Conservation (phyloP, 2,329 filamentous ascomycete genomes). For the Sphaerulina vaccinii region DNA sequence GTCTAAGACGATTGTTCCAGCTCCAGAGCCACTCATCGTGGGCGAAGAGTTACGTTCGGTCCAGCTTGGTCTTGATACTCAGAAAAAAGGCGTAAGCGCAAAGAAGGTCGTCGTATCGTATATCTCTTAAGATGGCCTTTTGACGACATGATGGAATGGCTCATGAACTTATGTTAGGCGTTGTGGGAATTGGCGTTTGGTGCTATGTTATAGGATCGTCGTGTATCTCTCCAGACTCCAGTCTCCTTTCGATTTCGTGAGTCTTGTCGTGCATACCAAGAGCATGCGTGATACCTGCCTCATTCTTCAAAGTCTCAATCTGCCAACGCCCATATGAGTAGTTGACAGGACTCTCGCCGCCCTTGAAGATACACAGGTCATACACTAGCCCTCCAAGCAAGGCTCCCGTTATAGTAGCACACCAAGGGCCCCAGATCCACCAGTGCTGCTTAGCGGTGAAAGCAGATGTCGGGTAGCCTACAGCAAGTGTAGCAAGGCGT, state of each 20-base stretch:
- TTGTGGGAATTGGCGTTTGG: neutral
- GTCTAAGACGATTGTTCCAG: slow-evolving; percentile 31
- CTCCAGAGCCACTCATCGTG: slow-evolving; percentile 39
- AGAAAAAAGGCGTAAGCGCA: slow-evolving; percentile 42
- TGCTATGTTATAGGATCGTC: slow-evolving; percentile 13
- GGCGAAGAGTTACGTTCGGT: slow-evolving; percentile 40
- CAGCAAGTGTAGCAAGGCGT: slow-evolving; percentile 45
- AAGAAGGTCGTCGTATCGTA: slow-evolving; percentile 39
- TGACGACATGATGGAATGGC: neutral
- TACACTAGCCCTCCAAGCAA: slow-evolving; percentile 49
- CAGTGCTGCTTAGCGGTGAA: slow-evolving; percentile 41
- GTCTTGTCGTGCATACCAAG: slow-evolving; percentile 21
- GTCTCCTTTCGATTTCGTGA: slow-evolving; percentile 18
- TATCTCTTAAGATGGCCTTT: slow-evolving; percentile 15
- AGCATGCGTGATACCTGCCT: slow-evolving; percentile 22
- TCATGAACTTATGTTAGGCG: neutral
- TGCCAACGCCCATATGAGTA: slow-evolving; percentile 41
- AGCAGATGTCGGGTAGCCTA: slow-evolving; percentile 44
- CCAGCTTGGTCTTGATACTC: slow-evolving; percentile 39
- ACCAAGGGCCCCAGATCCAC: slow-evolving; percentile 50
- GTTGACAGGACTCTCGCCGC: slow-evolving; percentile 53
- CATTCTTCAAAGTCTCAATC: slow-evolving; percentile 24
- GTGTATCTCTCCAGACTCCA: slow-evolving; percentile 20
- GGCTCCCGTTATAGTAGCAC: slow-evolving; percentile 43
- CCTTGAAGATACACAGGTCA: slow-evolving; percentile 52